Evolutionary conservation across 2,329 filamentous ascomycete species (phyloP).

Genomic region (Nemania bipapillata): DNA sequence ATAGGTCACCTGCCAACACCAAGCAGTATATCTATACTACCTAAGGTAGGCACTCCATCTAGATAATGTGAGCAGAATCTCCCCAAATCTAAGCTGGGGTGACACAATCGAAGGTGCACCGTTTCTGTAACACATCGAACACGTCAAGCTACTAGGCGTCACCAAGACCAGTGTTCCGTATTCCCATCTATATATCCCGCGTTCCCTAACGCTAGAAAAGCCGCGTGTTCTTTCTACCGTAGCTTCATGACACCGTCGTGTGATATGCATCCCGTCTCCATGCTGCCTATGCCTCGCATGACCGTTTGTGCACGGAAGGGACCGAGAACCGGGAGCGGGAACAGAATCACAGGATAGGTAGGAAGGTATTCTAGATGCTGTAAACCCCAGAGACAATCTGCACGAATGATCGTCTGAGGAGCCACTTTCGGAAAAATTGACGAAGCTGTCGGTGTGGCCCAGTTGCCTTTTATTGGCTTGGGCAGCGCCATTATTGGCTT

Average conservation of each 20-base stretch:
- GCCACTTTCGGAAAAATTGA: neutral
- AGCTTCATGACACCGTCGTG: neutral
- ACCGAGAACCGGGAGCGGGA: neutral
- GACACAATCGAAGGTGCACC: neutral
- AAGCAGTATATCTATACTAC: no score
- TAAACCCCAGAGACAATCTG: neutral
- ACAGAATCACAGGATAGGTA: neutral
- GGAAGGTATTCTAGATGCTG: neutral
- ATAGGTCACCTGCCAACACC: no score
- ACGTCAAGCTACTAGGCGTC: neutral
- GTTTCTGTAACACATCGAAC: neutral
- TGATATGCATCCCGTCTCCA: neutral
- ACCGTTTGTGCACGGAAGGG: neutral
- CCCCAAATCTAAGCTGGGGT: neutral
- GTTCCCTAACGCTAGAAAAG: neutral
- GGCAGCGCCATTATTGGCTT: slow-evolving; percentile 11
- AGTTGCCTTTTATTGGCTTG: neutral
- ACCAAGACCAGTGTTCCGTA: neutral
- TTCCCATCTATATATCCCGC: neutral
- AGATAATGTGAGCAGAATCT: neutral
- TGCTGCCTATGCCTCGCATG: neutral
- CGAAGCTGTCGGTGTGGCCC: neutral
- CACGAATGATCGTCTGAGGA: neutral
- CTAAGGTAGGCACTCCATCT: neutral
- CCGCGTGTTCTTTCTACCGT: slow-evolving; percentile 11